Evolutionary conservation across 306 rosid genomes (phyloP).

Genomic region (Prunus armeniaca): DNA sequence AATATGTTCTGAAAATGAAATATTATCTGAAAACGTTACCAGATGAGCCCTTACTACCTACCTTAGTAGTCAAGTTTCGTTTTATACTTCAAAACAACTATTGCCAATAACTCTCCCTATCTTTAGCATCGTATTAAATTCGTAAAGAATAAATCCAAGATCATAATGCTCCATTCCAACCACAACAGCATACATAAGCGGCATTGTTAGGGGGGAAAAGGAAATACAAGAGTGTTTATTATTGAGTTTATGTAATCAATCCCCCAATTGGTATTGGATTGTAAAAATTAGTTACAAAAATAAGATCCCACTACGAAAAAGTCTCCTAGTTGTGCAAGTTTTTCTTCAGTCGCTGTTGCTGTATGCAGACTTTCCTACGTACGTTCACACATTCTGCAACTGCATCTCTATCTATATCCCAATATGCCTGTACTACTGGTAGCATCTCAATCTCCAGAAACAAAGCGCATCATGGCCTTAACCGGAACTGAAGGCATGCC

Average conservation of each 20-base stretch:
- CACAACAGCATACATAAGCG: too few species aligned
- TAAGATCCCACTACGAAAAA: background rate
- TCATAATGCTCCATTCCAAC: background rate
- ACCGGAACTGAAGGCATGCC: background rate
- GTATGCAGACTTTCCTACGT: background rate
- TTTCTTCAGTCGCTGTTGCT: constrained; percentile 4
- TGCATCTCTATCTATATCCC: background rate
- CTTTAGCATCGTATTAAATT: background rate
- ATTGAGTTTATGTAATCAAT: background rate
- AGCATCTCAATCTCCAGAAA: background rate
- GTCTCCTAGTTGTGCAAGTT: background rate
- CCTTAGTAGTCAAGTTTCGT: too few species aligned
- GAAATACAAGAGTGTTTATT: too few species aligned
- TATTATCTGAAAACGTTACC: too few species aligned
- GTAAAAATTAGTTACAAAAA: background rate
- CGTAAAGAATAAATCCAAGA: background rate
- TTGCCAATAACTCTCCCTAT: background rate
- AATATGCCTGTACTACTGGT: background rate
- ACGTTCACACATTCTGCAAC: background rate
- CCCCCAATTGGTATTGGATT: background rate
- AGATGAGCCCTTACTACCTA: too few species aligned
- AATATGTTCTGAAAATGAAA: too few species aligned
- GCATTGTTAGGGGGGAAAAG: background rate
- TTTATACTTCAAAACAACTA: too few species aligned
- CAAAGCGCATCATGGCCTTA: background rate